Conservation (phyloP, 2,329 filamentous ascomycete genomes). For the Fusarium hainanense region DNA sequence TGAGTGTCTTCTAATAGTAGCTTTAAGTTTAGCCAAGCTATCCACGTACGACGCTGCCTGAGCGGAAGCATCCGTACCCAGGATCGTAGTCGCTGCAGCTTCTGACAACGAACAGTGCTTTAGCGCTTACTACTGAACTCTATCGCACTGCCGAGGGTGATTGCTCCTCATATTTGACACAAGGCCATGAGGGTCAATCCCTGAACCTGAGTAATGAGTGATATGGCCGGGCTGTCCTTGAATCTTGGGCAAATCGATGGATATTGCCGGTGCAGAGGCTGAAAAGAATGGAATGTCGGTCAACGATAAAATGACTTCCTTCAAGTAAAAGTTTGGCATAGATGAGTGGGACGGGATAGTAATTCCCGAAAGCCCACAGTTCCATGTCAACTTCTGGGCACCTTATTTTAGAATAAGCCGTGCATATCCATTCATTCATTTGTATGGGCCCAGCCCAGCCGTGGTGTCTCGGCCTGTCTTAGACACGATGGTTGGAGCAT, state of each 20-base stretch:
- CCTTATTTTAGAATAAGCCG: slow-evolving; percentile 26
- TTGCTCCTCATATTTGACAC: slow-evolving; percentile 20
- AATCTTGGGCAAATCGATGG: background rate
- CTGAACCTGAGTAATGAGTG: slow-evolving; percentile 12
- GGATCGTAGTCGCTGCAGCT: slow-evolving; percentile 11
- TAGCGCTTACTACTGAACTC: slow-evolving; percentile 31
- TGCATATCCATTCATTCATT: background rate
- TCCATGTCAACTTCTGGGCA: slow-evolving; percentile 1
- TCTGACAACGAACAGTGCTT: slow-evolving; percentile 14
- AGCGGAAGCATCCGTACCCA: slow-evolving; percentile 32
- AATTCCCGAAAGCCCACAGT: slow-evolving; percentile 22
- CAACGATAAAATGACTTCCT: slow-evolving; percentile 10
- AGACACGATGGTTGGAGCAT: slow-evolving; percentile 11
- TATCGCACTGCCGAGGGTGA: slow-evolving; percentile 24
- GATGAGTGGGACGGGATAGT: slow-evolving; percentile 12
- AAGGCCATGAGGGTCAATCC: slow-evolving; percentile 8
- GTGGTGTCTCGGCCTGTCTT: slow-evolving; percentile 1
- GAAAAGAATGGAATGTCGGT: slow-evolving; percentile 32
- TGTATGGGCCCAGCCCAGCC: background rate
- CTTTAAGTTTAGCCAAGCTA: background rate
- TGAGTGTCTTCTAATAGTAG: background rate
- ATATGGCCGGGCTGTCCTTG: background rate
- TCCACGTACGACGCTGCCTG: background rate
- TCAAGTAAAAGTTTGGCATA: slow-evolving; percentile 27
- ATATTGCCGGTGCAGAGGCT: slow-evolving; percentile 1